Evolutionary conservation across 805 yeast species (phyloP), one percentile per base, ranked within the genome.

Genomic region (Spathaspora gorwiae): DNA sequence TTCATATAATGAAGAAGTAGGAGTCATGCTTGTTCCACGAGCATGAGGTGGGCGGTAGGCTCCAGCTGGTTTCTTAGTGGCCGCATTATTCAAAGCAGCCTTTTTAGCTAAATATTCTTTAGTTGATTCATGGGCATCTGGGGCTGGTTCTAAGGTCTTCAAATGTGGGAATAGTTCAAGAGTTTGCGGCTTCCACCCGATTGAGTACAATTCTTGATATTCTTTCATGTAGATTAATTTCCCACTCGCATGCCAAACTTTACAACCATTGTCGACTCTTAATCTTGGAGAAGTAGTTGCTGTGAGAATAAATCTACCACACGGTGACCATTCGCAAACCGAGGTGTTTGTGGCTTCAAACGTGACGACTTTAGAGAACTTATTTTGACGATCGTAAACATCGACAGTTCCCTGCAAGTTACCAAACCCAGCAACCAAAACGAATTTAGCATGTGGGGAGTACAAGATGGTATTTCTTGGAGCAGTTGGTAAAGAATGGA

Each of bases 31-130:
- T 15, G 66, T 64, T 44, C 61, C 73, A 64, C 96, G 78, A 9
- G 97, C 96, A 65, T 90, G 97, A 2, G 99, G 99, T 24, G 99
- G 99, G 64, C 95, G 81, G 64, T 94, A 94, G 36, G 97, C 98
- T 44, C 97, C 96, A 30, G 80, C 76, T 44, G 90, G 83, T 60
- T 83, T 84, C 44, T 76, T 62, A 14, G 71, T 64, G 13, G 65
- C 60, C 6, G 65, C 60, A 8, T 66, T 57, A 35, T 61, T 55
- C 36, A 57, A 56, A 13, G 65, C 65, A 40, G 66, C 66, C 47
- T 61, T 65, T 54, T 73, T 73, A 32, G 71, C 72, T 52, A 75
- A 55, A 55, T 70, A 80, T 46, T 80, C 87, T 37, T 74, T 69
- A 15, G 90, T 96, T 37, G 87, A 80, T 45, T 70, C 69, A 61